Conservation (phyloP, 1,139 yeast species). For the Entelexis paramagnoliae region DNA sequence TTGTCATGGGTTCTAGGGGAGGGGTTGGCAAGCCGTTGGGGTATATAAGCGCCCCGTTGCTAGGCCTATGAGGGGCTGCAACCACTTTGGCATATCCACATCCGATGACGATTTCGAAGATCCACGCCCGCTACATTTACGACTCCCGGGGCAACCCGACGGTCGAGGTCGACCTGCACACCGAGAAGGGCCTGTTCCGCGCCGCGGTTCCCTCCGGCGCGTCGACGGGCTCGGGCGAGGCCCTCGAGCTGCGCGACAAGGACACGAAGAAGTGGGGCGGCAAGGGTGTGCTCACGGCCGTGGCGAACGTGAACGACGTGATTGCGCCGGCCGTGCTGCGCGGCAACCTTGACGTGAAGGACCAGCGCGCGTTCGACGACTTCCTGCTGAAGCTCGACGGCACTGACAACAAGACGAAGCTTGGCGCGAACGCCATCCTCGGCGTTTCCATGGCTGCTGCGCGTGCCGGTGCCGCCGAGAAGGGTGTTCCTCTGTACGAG, state of each 20-base stretch:
- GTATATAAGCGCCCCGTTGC: slow-evolving; percentile 9
- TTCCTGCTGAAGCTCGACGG: slow-evolving; percentile 75
- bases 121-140: slow-evolving; percentile 86
- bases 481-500: slow-evolving; percentile 73
- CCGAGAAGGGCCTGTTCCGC: slow-evolving; percentile 79
- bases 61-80: not conserved
- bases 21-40: slow-evolving; percentile 8
- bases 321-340: slow-evolving; percentile 80
- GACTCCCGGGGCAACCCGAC: slow-evolving; percentile 99
- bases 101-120: slow-evolving; percentile 49
- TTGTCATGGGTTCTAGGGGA: slow-evolving; percentile 4
- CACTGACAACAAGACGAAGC: slow-evolving; percentile 85
- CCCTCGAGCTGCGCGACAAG: slow-evolving; percentile 89
- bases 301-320: slow-evolving; percentile 75
- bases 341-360: slow-evolving; percentile 61
- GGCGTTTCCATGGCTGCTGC: slow-evolving; percentile 92
- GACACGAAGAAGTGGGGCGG: slow-evolving; percentile 92
- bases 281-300: slow-evolving; percentile 90
- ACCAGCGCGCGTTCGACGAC: slow-evolving; percentile 71
- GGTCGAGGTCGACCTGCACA: slow-evolving; percentile 85
- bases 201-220: slow-evolving; percentile 96
- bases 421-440: slow-evolving; percentile 92
- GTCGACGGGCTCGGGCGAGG: slow-evolving; percentile 91
- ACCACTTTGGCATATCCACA: not conserved
- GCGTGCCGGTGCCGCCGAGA: slow-evolving; percentile 91